phyloP scores from a whole-genome alignment of 345 rosid species.

The Cardamine occulta region DNA sequence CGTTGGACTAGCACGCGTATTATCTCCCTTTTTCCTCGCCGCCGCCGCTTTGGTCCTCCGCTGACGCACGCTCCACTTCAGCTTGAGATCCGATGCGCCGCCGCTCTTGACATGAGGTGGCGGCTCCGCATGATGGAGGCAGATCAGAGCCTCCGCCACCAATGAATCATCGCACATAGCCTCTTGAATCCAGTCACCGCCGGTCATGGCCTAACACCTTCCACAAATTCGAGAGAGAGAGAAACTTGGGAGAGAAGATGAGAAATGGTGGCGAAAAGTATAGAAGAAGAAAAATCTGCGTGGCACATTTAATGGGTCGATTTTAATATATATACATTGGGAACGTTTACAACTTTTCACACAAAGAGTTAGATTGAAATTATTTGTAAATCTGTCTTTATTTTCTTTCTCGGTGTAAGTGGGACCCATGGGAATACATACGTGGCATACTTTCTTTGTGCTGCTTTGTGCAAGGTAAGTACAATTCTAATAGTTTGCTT shows the following conservation, averaged over 20 bases:
- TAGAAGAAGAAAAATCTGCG: slow-evolving; percentile 43
- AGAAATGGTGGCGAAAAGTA: slow-evolving; percentile 43
- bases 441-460: slow-evolving; percentile 37
- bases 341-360: slow-evolving; percentile 28
- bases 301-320: slow-evolving; percentile 42
- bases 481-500: no score
- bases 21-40: slow-evolving; percentile 47
- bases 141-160: slow-evolving; percentile 69
- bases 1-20: slow-evolving; percentile 70
- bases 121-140: slow-evolving; percentile 48
- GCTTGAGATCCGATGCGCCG: slow-evolving; percentile 43
- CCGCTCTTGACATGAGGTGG: slow-evolving; percentile 27
- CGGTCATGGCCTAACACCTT: slow-evolving; percentile 46
- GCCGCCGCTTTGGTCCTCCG: slow-evolving; percentile 55
- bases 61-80: slow-evolving; percentile 77
- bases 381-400: slow-evolving; percentile 13
- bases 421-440: slow-evolving; percentile 40
- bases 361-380: slow-evolving; percentile 21
- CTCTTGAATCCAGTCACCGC: slow-evolving; percentile 61
- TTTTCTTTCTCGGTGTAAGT: slow-evolving; percentile 38
- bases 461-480: background rate
- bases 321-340: slow-evolving; percentile 23
- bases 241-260: background rate
- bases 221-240: slow-evolving; percentile 34
- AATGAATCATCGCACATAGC: slow-evolving; percentile 63